phyloP scores from a whole-genome alignment of 2,329 filamentous ascomycete genomes.

The Rugonectria rugulosa region DNA sequence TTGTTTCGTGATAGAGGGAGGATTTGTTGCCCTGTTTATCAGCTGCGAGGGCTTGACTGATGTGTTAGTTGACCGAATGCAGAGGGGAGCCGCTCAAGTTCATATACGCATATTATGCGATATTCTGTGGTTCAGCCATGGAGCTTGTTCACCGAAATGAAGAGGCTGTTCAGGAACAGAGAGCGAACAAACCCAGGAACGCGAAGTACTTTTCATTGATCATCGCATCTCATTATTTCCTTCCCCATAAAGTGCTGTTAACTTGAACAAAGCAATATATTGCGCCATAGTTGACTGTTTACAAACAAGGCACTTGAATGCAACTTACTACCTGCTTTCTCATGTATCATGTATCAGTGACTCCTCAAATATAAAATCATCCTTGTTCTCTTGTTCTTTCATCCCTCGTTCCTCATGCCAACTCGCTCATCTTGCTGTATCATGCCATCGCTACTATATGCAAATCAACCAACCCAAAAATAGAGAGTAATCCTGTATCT shows the following conservation, averaged over 20 bases:
- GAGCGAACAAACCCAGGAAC: background rate
- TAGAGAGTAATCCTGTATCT: constrained; percentile 32
- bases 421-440: constrained; percentile 31
- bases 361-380: too few relatives aligned
- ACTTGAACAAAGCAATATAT: constrained; percentile 20
- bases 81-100: too few relatives aligned
- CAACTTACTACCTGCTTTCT: constrained; percentile 27
- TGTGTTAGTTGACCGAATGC: too few relatives aligned
- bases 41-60: too few relatives aligned
- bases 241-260: background rate
- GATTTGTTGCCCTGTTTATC: too few relatives aligned
- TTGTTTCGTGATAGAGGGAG: too few relatives aligned
- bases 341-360: constrained; percentile 25
- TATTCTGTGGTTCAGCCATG: too few relatives aligned
- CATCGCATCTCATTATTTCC: background rate
- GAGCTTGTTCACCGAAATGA: too few relatives aligned
- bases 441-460: constrained; percentile 25
- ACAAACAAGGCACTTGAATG: constrained; percentile 13
- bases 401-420: constrained; percentile 28
- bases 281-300: constrained; percentile 23
- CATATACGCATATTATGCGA: too few relatives aligned
- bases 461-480: constrained; percentile 27
- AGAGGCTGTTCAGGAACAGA: too few relatives aligned
- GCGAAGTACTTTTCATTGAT: too few relatives aligned
- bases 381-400: background rate